Evolutionary conservation across 176 grass and related monocot species (phyloP), one percentile per base, ranked within the genome.

Genomic region (Avena eriantha): DNA sequence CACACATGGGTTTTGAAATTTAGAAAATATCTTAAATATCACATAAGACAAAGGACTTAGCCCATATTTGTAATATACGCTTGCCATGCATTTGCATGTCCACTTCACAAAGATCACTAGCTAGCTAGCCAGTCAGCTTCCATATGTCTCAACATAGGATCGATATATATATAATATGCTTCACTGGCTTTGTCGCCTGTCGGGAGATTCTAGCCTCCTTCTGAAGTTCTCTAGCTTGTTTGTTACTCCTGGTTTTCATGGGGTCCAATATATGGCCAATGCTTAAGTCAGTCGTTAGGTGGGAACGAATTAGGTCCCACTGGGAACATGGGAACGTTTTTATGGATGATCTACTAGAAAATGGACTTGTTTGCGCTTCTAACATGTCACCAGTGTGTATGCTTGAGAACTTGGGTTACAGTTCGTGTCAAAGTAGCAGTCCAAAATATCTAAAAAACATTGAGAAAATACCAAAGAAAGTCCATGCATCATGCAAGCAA

Each of bases 71-170:
- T 29, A 29, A 29, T 29, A 29, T 58, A 54, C 33, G 15, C 51
- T 69, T 83, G 6, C 22, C 61, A 71, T 54, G 18, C 22, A 11
- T 71, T 33, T 21, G 46, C 49, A 86, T 59, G 72, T 90, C 61
- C 8, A 54, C 22, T 53, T 90, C 74, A 55, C 17, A 79, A 12
- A 79, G 23, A 87, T 67, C 55, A 86, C 58, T 63, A 26, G 23
- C 23, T 64, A 64, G 39, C 39, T 41, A 41, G 60, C 24, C 58
- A 45, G 59, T 57, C 50, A 11, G 45, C 41, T 86, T 90, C 60
- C 49, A 60, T 77, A 77, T 77, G 82, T 68, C 35, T 67, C 46
- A 67, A 69, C 21, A 0, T 36, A 82, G 48, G 46, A 22, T 21
- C 4, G 16, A 12, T 46, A 33, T 22, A 23, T 72, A 54, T 45